Conservation (phyloP, 306 rosid species). For the Arachis hypogaea region DNA sequence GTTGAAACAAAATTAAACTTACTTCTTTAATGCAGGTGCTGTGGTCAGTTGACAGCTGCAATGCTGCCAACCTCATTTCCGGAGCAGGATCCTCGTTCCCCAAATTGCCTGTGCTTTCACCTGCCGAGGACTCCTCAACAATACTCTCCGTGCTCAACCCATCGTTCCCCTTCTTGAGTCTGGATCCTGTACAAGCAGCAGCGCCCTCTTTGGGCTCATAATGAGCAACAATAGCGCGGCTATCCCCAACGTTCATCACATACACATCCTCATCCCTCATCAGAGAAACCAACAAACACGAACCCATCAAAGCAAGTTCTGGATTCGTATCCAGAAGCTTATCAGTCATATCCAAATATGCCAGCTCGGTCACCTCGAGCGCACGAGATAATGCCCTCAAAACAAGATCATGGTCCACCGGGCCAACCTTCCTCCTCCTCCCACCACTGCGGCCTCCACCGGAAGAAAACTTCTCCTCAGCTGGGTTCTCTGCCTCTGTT, state of each 20-base stretch:
- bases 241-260: conserved; percentile 98
- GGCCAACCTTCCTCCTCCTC: conserved; percentile 78
- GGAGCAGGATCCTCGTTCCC: conserved; percentile 49
- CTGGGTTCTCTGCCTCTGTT: conserved; percentile 51
- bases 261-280: conserved; percentile 98
- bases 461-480: conserved; percentile 52
- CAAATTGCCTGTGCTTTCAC: conserved; percentile 44
- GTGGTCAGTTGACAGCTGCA: conserved; percentile 95
- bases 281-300: conserved; percentile 74
- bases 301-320: conserved; percentile 93
- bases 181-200: conserved; percentile 42
- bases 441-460: conserved; percentile 37
- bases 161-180: conserved; percentile 39
- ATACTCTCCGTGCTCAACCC: conserved; percentile 59
- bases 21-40: conserved; percentile 91
- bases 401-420: conserved; percentile 73
- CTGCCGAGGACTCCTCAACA: conserved; percentile 60
- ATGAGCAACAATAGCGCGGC: conserved; percentile 88
- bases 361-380: conserved; percentile 71
- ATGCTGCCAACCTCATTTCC: conserved; percentile 64
- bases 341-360: conserved; percentile 85
- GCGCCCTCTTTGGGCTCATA: conserved; percentile 63
- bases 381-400: conserved; percentile 81
- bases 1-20: conserved; percentile 39
- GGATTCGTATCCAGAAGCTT: conserved; percentile 78